Evolutionary conservation across 306 rosid genomes (phyloP).

Genomic region (Oemleria cerasiformis): DNA sequence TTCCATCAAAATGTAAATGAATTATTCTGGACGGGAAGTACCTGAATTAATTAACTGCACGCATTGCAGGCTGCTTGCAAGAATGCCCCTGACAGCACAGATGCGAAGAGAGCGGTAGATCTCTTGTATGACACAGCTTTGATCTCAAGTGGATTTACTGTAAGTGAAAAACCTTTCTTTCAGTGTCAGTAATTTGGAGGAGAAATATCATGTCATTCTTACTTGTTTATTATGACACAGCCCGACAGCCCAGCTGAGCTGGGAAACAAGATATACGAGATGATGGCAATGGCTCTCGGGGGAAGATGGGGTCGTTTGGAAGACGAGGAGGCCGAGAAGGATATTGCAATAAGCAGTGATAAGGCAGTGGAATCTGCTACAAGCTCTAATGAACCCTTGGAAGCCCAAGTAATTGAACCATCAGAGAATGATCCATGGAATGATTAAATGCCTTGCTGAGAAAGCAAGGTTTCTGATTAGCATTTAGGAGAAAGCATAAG

Average conservation of each 20-base stretch:
- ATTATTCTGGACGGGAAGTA: background rate
- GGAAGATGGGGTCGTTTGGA: conserved; percentile 97
- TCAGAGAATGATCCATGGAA: conserved; percentile 93
- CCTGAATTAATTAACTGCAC: background rate
- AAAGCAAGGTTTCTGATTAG: background rate
- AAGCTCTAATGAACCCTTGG: conserved; percentile 33
- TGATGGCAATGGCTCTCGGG: conserved; percentile 96
- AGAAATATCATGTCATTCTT: conserved; percentile 1
- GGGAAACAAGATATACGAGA: conserved; percentile 89
- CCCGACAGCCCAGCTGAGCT: conserved; percentile 98
- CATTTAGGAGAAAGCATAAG: conserved; percentile 20
- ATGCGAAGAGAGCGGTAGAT: conserved; percentile 85
- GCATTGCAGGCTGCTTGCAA: conserved; percentile 83
- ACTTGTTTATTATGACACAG: conserved; percentile 39
- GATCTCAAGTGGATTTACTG: conserved; percentile 96
- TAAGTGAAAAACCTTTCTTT: conserved; percentile 22
- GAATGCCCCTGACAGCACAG: conserved; percentile 76
- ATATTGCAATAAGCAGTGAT: conserved; percentile 5
- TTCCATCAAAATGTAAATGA: background rate
- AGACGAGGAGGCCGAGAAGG: conserved; percentile 33
- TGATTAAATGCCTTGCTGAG: conserved; percentile 31
- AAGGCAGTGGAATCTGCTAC: conserved; percentile 34
- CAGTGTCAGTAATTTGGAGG: background rate
- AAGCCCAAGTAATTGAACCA: conserved; percentile 69
- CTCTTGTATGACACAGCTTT: conserved; percentile 87